These are phyloP conservation scores for Aureobasidium musti DNA, from an alignment of 2,329 filamentous ascomycete genomes.

Conservation along the genomic window DNA sequence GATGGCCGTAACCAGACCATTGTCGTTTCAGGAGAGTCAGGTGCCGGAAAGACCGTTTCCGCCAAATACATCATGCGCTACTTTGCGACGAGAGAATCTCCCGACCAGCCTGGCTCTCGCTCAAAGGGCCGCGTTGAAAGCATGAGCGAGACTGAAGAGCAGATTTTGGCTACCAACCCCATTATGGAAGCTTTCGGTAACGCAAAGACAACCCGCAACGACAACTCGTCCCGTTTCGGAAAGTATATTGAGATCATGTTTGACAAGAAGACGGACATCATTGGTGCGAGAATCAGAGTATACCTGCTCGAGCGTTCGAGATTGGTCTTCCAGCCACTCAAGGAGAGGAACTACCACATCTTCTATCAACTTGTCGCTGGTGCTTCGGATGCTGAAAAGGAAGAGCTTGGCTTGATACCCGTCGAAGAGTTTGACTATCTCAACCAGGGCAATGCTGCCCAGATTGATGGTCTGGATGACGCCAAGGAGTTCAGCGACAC, in stretches of 20 bases:
- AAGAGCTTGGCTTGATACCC: conserved; percentile 75
- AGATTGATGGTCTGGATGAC: conserved; percentile 93
- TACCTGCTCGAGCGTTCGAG: conserved; percentile 94
- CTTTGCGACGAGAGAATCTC: conserved; percentile 94
- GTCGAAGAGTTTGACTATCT: conserved; percentile 94
- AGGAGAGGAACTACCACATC: conserved; percentile 98
- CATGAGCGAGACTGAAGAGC: conserved; percentile 98
- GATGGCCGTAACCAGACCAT: conserved; percentile 97
- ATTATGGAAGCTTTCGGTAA: conserved; percentile 99
- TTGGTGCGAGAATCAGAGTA: conserved; percentile 94
- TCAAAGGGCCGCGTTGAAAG: conserved; percentile 71
- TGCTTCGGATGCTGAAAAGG: conserved; percentile 77
- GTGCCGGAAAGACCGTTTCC: conserved; percentile 98
- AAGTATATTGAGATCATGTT: conserved; percentile 99
- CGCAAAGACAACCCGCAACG: conserved; percentile 98
- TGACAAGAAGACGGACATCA: conserved; percentile 90
- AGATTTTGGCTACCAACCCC: conserved; percentile 95
- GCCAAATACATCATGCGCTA: conserved; percentile 99
- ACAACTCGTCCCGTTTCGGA: conserved; percentile 98
- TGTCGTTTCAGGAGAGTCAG: conserved; percentile 98
- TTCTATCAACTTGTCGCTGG: conserved; percentile 97
- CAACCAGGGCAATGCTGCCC: conserved; percentile 89
- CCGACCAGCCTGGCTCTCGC: conserved; percentile 78
- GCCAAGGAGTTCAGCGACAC: conserved; percentile 91
- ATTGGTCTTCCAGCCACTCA: conserved; percentile 94